Evolutionary conservation across 371 early-diverging fungal species (phyloP).

Genomic region (Mortierella sp.): DNA sequence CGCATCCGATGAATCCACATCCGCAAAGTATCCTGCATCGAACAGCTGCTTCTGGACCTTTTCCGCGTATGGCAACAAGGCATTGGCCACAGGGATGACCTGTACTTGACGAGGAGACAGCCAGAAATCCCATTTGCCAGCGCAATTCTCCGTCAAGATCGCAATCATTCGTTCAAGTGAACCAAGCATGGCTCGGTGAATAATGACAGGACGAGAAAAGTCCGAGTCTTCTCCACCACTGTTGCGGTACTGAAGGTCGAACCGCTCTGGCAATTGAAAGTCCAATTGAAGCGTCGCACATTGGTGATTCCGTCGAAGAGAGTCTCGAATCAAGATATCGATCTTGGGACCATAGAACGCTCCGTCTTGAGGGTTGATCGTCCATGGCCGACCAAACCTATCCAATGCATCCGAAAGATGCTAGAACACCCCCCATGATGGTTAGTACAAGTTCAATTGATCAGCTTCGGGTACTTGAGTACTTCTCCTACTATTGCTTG

Average conservation of each 20-base stretch:
- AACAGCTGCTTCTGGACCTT: conserved; percentile 61
- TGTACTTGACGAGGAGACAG: conserved; percentile 95
- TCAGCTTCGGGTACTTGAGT: neutral
- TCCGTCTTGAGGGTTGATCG: conserved; percentile 97
- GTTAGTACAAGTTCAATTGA: neutral
- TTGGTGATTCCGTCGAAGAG: conserved; percentile 92
- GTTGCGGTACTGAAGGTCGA: conserved; percentile 87
- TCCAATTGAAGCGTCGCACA: conserved; percentile 99
- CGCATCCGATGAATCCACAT: conserved; percentile 86
- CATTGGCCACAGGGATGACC: conserved; percentile 83
- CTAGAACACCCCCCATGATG: neutral
- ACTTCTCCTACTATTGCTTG: no score
- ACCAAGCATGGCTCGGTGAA: conserved; percentile 99
- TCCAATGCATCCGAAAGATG: conserved; percentile 85
- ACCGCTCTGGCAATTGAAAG: conserved; percentile 96
- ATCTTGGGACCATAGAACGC: conserved; percentile 99
- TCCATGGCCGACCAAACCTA: conserved; percentile 84
- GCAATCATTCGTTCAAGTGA: conserved; percentile 98
- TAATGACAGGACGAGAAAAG: conserved; percentile 95
- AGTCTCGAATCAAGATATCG: conserved; percentile 98
- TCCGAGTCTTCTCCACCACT: conserved; percentile 56
- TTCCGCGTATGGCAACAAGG: conserved; percentile 73
- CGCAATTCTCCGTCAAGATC: conserved; percentile 96
- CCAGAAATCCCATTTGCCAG: conserved; percentile 99
- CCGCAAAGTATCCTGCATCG: conserved; percentile 80